Base-by-base conservation (phyloP, 2,329 filamentous ascomycete species). In the Talaromyces piceae region DNA sequence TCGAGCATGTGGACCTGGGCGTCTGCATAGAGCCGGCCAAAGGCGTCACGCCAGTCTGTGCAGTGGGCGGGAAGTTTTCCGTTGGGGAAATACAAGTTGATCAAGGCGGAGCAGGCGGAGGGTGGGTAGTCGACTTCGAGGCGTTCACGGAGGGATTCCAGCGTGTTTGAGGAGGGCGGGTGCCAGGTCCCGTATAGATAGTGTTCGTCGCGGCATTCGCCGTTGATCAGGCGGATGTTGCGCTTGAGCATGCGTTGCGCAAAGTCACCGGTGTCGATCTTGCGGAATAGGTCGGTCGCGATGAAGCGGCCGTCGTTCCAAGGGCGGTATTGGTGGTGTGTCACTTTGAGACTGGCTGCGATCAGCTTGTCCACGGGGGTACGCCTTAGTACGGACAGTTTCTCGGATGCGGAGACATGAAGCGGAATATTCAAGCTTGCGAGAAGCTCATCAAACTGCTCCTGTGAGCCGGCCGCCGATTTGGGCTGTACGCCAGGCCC, bases 171-270 rank as follows among this genome's bases (percentile, higher is more conserved):
- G 8, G 47, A 51, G 0, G 78, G 77, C 1, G 77, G 74, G 13
- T 70, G 67, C 74, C 75, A 80, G 7, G 63, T 64, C 1, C 69
- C 72, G 59, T 82, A 82, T 3, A 77, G 62, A 57, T 68, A 67
- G 55, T 76, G 76, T 60, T 82, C 79, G 53, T 80, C 73, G 45
- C 67, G 61, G 52, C 77, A 80, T 61, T 81, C 79, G 30, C 79
- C 79, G 13, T 76, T 73, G 50, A 81, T 65, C 41, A 81, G 64
- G 18, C 71, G 71, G 41, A 80, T 62, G 27, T 71, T 70, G 2
- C 76, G 71, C 1, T 60, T 56, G 33, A 70, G 67, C 60, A 81
- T 68, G 3, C 63, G 64, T 3, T 58, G 55, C 0, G 73, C 77
- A 50, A 79, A 78, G 3, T 61, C 62, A 12, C 78, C 78, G 33